Base-by-base conservation (phyloP, 1,284 basidiomycete species). In the Fomitopsis betulina region DNA sequence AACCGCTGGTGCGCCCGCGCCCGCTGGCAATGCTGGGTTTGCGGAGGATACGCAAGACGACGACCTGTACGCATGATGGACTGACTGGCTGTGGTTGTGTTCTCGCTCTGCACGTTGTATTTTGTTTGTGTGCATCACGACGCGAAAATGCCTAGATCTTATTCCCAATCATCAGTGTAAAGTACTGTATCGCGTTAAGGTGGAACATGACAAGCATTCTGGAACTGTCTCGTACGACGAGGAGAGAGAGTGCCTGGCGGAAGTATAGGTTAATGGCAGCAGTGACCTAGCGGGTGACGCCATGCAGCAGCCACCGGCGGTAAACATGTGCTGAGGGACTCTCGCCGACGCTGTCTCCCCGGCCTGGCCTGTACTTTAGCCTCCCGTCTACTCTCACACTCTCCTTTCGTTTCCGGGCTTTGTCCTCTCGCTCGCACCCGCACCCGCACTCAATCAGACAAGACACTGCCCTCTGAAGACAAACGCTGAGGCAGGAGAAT, bases 1-100 rank as follows among this genome's bases (percentile, higher is more conserved):
- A 55, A 76, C 78, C 42, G 77, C 73, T n/a, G 70, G 76, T 13
- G 76, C 73, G 17, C 72, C 72, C 23, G 71, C 76, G 7, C 67
- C 81, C n/a, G 71, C 82, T 39, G 84, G 86, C 52, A 93, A 94
- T 59, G 79, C 90, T 56, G 91, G 88, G 15, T 96, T 96, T 75
- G 79, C 82, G 32, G 87, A 91, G 62, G 91, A 94, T 57, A 78
- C 84, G 33, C 87, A 84, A 49, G 94, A 96, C 67, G 94, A 96
- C 63, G 94, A 96, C 71, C 73, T 96, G 68, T 96, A 94, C 68
- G 92, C 93, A 61, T 89, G 72, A 76, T 32, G 39, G 35, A 49
- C 27, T 27, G 35, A 42, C 23, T 58, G 39, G 19, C 39, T 39
- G 35, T 57, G 45, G 43, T 35, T 37, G 32, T n/a, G 21, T 30